Conservation (phyloP, 768 basidiomycete species). For the Rubroboletus pulcherrimus region DNA sequence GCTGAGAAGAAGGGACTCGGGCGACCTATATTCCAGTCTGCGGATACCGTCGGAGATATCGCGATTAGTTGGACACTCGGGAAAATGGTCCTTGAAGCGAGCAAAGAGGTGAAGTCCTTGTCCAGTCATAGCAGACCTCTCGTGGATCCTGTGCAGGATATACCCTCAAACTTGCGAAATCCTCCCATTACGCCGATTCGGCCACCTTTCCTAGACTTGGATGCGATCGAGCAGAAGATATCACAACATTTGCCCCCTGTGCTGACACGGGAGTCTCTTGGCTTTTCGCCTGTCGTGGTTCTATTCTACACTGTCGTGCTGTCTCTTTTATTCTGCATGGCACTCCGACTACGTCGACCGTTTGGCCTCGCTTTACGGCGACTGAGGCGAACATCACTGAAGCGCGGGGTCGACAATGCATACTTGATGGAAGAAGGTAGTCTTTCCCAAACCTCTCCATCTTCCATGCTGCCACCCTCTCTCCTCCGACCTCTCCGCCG, state of each 20-base stretch:
- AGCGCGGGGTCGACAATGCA: slow-evolving; percentile 23
- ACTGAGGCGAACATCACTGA: slow-evolving; percentile 42
- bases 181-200: slow-evolving; percentile 59
- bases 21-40: slow-evolving; percentile 81
- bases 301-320: slow-evolving; percentile 50
- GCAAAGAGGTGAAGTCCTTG: slow-evolving; percentile 68
- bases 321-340: slow-evolving; percentile 40
- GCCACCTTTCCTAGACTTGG: slow-evolving; percentile 56
- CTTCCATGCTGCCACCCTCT: slow-evolving; percentile 22
- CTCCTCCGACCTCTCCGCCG: slow-evolving; percentile 29
- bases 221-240: slow-evolving; percentile 58
- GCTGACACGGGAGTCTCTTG: slow-evolving; percentile 60
- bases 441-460: slow-evolving; percentile 6
- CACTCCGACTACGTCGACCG: slow-evolving; percentile 56
- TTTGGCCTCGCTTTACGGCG: slow-evolving; percentile 43
- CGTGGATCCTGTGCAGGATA: slow-evolving; percentile 70
- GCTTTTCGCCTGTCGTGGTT: slow-evolving; percentile 67
- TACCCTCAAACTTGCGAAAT: slow-evolving; percentile 46
- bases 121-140: slow-evolving; percentile 49
- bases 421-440: slow-evolving; percentile 50
- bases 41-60: slow-evolving; percentile 89
- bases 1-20: slow-evolving; percentile 83
- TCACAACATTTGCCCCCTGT: slow-evolving; percentile 64
- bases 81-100: slow-evolving; percentile 98
- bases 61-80: slow-evolving; percentile 98